phyloP scores from a whole-genome alignment of 2,329 filamentous ascomycete species.

The Clarireedia monteithiana region DNA sequence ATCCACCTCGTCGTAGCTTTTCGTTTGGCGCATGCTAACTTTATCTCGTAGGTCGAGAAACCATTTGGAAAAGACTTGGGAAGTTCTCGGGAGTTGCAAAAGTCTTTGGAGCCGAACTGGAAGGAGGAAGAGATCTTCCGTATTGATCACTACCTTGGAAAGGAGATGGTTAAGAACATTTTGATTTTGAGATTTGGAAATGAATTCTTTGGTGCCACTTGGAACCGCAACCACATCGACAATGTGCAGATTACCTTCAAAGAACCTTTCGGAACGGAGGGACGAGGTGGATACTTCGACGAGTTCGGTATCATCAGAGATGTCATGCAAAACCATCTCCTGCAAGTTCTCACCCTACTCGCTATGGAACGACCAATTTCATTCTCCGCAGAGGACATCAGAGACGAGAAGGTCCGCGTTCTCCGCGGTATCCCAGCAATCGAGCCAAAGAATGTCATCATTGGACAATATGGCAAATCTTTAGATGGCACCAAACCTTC shows the following conservation, averaged over 20 bases:
- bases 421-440: conserved; percentile 89
- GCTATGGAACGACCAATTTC: conserved; percentile 98
- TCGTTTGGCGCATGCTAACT: conserved; percentile 10
- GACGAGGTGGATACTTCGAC: conserved; percentile 96
- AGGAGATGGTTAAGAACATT: conserved; percentile 99
- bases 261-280: conserved; percentile 97
- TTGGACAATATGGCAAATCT: conserved; percentile 95
- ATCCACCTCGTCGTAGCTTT: conserved; percentile 12
- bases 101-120: conserved; percentile 94
- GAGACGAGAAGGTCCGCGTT: conserved; percentile 97
- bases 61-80: conserved; percentile 95
- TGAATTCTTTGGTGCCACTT: conserved; percentile 96
- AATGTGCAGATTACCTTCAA: conserved; percentile 99
- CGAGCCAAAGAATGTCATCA: conserved; percentile 99
- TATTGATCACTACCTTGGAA: conserved; percentile 98
- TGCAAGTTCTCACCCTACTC: conserved; percentile 91
- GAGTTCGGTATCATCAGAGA: conserved; percentile 99
- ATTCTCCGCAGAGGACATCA: conserved; percentile 95
- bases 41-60: conserved; percentile 74
- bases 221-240: conserved; percentile 99
- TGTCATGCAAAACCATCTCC: conserved; percentile 99
- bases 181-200: conserved; percentile 97
- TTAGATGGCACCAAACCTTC: conserved; percentile 92
- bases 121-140: conserved; percentile 98
- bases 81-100: conserved; percentile 90